These are phyloP conservation scores for Musa acuminata DNA, from an alignment of 176 grass and related monocot genomes.

Conservation along the genomic window DNA sequence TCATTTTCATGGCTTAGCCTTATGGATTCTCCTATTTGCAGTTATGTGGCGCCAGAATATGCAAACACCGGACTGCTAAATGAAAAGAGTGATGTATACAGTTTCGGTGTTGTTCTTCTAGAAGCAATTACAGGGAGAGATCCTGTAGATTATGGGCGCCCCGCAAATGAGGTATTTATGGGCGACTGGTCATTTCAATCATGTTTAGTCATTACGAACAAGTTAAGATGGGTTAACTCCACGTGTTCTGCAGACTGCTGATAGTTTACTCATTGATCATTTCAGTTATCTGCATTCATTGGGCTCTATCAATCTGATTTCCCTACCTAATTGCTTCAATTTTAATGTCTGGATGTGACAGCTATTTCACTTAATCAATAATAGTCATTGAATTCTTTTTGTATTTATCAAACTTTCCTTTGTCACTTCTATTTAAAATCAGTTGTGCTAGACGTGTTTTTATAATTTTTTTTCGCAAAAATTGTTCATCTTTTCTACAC, in stretches of 20 bases:
- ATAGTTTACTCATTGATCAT: background rate
- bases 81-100: constrained; percentile 98
- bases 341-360: background rate
- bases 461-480: too few species aligned
- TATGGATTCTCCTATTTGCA: constrained; percentile 25
- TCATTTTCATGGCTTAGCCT: background rate
- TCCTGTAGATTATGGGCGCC: constrained; percentile 78
- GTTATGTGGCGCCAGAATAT: constrained; percentile 94
- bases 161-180: constrained; percentile 71
- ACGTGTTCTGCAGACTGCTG: background rate
- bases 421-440: too few species aligned
- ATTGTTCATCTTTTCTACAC: too few species aligned
- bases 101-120: constrained; percentile 91
- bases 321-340: background rate
- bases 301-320: background rate
- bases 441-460: too few species aligned
- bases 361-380: too few species aligned
- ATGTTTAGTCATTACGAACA: background rate
- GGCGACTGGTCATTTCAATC: constrained; percentile 4
- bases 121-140: constrained; percentile 97
- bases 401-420: too few species aligned
- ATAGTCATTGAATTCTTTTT: too few species aligned
- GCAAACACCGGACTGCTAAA: constrained; percentile 92
- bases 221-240: background rate
- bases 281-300: background rate